A percentile compares a stretch with the other conserved stretches of the same genome.
phyloP scores from a whole-genome alignment of 257 asterid species.

The Lavandula angustifolia region DNA sequence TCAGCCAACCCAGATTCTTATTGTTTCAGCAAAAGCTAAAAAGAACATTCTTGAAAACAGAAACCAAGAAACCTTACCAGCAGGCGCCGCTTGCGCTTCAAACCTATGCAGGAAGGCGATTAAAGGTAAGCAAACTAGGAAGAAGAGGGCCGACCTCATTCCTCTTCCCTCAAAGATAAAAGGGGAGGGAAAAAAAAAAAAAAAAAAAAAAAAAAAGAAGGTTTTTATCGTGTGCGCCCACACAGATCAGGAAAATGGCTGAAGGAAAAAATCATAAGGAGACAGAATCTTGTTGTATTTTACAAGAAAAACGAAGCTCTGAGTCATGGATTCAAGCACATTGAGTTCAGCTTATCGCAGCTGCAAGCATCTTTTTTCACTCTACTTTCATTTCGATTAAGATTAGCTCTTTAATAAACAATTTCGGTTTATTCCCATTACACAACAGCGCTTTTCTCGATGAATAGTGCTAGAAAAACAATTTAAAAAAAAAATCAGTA shows the following conservation, averaged over 20 bases:
- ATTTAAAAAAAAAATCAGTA: too few relatives aligned
- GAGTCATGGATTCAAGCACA: slow-evolving; percentile 28
- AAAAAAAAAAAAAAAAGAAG: slow-evolving; percentile 22
- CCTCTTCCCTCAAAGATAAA: slow-evolving; percentile 32
- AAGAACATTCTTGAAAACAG: background rate
- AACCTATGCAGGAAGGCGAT: slow-evolving; percentile 47
- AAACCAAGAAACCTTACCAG: slow-evolving; percentile 50
- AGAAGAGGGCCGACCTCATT: slow-evolving; percentile 51
- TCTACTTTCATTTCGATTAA: background rate
- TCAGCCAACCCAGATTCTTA: background rate
- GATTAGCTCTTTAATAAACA: background rate
- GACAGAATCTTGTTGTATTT: background rate
- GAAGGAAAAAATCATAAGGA: slow-evolving; percentile 10
- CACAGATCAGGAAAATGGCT: slow-evolving; percentile 40
- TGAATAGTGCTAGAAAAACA: slow-evolving; percentile 2
- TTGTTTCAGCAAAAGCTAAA: background rate
- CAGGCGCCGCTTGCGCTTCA: slow-evolving; percentile 82
- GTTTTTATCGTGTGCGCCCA: slow-evolving; percentile 1
- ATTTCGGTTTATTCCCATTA: slow-evolving; percentile 3
- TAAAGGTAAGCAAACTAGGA: slow-evolving; percentile 46
- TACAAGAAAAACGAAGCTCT: slow-evolving; percentile 8
- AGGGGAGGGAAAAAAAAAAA: slow-evolving; percentile 1
- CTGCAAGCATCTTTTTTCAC: slow-evolving; percentile 30
- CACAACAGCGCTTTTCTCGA: slow-evolving; percentile 35
- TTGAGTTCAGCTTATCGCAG: slow-evolving; percentile 17